Evolutionary conservation across 768 basidiomycete genomes (phyloP).

Genomic region (Termitomyces sp.): DNA sequence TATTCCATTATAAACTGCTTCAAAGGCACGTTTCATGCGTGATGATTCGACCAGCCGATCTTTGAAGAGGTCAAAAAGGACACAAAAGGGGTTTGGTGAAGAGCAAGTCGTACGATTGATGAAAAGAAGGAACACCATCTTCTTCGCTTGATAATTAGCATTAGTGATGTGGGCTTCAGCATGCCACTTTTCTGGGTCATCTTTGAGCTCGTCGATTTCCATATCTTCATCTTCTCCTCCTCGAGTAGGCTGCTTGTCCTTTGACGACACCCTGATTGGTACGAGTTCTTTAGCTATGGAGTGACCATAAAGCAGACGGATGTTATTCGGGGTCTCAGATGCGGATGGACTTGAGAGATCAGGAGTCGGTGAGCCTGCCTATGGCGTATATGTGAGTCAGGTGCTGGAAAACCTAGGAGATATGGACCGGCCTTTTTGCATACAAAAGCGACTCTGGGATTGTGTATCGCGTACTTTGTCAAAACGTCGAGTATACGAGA

Average conservation of each 20-base stretch:
- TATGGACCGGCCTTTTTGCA: constrained; percentile 80
- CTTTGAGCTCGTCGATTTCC: constrained; percentile 23
- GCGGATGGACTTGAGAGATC: constrained; percentile 77
- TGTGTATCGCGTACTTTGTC: constrained; percentile 91
- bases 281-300: constrained; percentile 74
- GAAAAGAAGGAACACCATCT: constrained; percentile 80
- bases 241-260: constrained; percentile 10
- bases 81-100: background rate
- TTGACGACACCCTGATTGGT: constrained; percentile 33
- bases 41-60: constrained; percentile 90
- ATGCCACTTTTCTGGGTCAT: constrained; percentile 51
- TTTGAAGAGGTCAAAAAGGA: constrained; percentile 21
- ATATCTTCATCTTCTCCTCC: constrained; percentile 20
- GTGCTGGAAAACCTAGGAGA: background rate
- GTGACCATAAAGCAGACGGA: constrained; percentile 77
- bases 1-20: constrained; percentile 76
- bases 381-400: background rate
- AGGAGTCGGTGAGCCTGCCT: constrained; percentile 71
- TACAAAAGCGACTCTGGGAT: constrained; percentile 78
- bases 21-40: constrained; percentile 82
- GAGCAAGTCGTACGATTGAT: constrained; percentile 71
- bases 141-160: constrained; percentile 87
- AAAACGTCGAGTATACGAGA: constrained; percentile 86
- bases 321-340: constrained; percentile 61
- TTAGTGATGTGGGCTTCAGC: constrained; percentile 77